phyloP scores from a whole-genome alignment of 179 eudicot genomes.

The Spergularia azorica region DNA sequence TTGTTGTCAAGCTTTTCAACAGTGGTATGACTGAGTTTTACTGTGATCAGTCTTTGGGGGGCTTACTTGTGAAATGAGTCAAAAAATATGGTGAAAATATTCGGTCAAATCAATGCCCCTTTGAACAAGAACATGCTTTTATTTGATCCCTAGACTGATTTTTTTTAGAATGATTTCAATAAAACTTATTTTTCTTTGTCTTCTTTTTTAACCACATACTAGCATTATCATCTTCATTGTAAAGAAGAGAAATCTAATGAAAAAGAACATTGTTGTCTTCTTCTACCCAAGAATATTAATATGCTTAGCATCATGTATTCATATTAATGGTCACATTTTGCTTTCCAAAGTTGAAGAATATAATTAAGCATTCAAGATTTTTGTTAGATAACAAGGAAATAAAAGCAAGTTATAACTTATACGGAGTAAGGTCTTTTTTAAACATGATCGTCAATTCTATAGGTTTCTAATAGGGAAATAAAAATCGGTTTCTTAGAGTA shows the following conservation, averaged over 20 bases:
- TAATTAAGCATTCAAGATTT: no score
- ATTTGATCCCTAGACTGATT: slow-evolving; percentile 19
- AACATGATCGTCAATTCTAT: no score
- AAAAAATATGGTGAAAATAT: slow-evolving; percentile 13
- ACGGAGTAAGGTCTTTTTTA: no score
- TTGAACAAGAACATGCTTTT: background rate
- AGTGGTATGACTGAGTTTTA: background rate
- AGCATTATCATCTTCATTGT: background rate
- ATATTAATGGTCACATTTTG: no score
- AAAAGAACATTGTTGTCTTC: slow-evolving; percentile 19
- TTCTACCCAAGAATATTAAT: background rate
- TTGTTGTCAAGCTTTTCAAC: background rate
- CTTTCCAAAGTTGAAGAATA: no score
- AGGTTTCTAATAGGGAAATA: no score
- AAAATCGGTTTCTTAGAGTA: no score
- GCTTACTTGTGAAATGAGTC: slow-evolving; percentile 13
- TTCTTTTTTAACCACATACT: background rate
- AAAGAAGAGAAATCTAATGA: background rate
- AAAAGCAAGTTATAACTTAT: no score
- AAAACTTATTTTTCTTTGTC: background rate
- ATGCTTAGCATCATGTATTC: no score
- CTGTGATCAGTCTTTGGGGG: background rate
- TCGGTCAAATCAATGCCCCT: slow-evolving; percentile 9
- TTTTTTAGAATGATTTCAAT: background rate
- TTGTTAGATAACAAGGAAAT: no score